phyloP scores from a whole-genome alignment of 768 basidiomycete genomes.

The Fistulinella prunicolor region DNA sequence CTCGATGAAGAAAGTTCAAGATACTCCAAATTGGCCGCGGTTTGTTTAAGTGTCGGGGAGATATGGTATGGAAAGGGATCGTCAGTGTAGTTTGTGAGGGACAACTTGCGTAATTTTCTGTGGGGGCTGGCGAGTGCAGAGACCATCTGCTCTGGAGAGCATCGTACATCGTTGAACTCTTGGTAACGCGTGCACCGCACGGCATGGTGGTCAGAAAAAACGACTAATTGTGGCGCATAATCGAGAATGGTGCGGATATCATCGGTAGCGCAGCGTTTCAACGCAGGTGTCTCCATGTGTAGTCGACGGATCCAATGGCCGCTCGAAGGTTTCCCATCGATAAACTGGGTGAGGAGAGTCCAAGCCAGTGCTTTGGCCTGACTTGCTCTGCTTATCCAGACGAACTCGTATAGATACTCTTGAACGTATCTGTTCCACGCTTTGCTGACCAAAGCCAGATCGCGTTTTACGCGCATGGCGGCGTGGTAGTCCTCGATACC shows the following conservation, averaged over 20 bases:
- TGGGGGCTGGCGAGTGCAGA: conserved; percentile 54
- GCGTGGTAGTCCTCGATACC: conserved; percentile 45
- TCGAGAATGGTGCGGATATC: conserved; percentile 70
- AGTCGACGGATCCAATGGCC: conserved; percentile 58
- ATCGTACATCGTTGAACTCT: conserved; percentile 41
- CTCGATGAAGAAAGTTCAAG: conserved; percentile 64
- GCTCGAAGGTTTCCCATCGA: conserved; percentile 35
- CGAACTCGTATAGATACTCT: conserved; percentile 60
- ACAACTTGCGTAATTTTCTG: conserved; percentile 53
- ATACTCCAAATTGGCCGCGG: conserved; percentile 57
- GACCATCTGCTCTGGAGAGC: conserved; percentile 57
- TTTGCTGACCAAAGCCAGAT: conserved; percentile 52
- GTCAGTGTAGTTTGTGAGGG: conserved; percentile 74
- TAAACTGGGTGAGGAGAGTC: conserved; percentile 42
- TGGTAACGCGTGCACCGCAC: conserved; percentile 55
- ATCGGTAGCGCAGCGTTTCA: conserved; percentile 62
- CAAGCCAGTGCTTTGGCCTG: conserved; percentile 48
- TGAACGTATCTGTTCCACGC: conserved; percentile 54
- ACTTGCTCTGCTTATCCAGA: conserved; percentile 60
- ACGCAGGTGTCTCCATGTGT: conserved; percentile 64
- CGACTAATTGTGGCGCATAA: conserved; percentile 54
- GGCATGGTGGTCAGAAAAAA: conserved; percentile 63
- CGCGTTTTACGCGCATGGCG: conserved; percentile 47
- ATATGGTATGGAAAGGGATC: conserved; percentile 53
- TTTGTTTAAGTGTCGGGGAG: conserved; percentile 49